Evolutionary conservation across 257 asterid genomes (phyloP), one percentile per base, ranked within the genome.

Genomic region (Solanum medicagineum): DNA sequence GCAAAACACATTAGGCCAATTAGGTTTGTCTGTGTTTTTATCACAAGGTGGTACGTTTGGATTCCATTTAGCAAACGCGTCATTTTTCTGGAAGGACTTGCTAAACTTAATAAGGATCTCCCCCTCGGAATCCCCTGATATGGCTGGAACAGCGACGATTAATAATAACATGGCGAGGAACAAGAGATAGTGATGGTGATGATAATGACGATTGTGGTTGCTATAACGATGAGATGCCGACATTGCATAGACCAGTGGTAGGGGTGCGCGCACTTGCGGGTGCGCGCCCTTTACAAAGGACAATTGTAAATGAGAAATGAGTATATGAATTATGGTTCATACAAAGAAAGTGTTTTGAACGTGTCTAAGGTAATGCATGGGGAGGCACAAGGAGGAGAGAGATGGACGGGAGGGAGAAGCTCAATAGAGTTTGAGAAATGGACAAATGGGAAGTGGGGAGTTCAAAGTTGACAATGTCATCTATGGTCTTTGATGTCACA

Each of bases 1-100:
- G 36, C 97, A 93, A 40, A 87, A 9, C 6, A 93, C 87, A 49
- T 92, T 92, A 3, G 9, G 65, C 95, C 94, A 93, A 11, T 89
- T 90, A 8, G 85, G 70, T 13, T 26, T 77, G 10, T 57, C 19
- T 4, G 40, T 49, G 4, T 65, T 85, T 44, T 90, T 88, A 1
- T 60, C 71, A 87, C 97, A 93, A 2, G 97, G 94, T 6, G 87
- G 63, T 22, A 62, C 54, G 14, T 88, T 54, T 0, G 8, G 13
- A 59, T 84, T 87, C 95, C 97, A 93, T 22, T 82, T 73, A 19
- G 89, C 62, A 1, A 92, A 26, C 0, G 86, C 87, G 0, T 11
- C 89, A 2, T 88, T 59, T 66, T 92, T 86, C 2, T 75, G 16
- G 24, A 93, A 85, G 65, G 95, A 91, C 7, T 80, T 87, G 59